Percentiles rank a stretch among this genome's conserved stretches.
Evolutionary conservation across 2,329 filamentous ascomycete genomes (phyloP).

Genomic region (Penicillium sp.): DNA sequence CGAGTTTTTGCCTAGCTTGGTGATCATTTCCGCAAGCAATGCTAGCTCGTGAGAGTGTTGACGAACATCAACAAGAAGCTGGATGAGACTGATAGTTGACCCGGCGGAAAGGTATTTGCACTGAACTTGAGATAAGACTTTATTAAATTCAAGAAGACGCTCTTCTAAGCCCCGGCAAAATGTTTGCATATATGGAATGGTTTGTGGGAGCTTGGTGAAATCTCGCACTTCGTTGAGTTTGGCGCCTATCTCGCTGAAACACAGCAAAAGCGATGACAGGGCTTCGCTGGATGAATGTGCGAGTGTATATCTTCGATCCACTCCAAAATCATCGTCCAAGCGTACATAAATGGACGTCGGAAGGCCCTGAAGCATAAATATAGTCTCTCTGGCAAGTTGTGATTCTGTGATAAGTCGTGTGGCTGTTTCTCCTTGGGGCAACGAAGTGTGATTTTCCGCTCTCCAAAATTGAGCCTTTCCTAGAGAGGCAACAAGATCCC

Average conservation of each 20-base stretch:
- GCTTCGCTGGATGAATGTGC: constrained; percentile 35
- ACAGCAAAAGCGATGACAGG: constrained; percentile 36
- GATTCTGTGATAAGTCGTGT: constrained; percentile 62
- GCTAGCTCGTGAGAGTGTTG: constrained; percentile 56
- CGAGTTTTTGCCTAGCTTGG: constrained; percentile 51
- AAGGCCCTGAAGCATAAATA: constrained; percentile 83
- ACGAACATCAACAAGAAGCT: constrained; percentile 59
- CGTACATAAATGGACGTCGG: constrained; percentile 68
- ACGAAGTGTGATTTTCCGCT: constrained; percentile 21
- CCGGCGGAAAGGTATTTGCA: constrained; percentile 57
- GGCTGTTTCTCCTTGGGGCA: constrained; percentile 17
- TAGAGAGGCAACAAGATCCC: constrained; percentile 41
- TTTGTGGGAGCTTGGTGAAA: constrained; percentile 51
- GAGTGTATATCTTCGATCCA: constrained; percentile 41
- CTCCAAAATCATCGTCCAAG: constrained; percentile 33
- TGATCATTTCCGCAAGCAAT: constrained; percentile 62
- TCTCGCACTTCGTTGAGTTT: constrained; percentile 49
- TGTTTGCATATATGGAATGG: constrained; percentile 64
- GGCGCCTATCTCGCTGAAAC: constrained; percentile 52
- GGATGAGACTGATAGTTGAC: constrained; percentile 65
- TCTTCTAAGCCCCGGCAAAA: constrained; percentile 65
- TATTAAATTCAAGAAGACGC: constrained; percentile 60
- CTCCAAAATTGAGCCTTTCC: constrained; percentile 52
- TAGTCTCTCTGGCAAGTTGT: constrained; percentile 70
- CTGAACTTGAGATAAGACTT: constrained; percentile 60